These are phyloP conservation scores for Rhizomucor pusillus DNA, from an alignment of 371 early-diverging fungal species.

Conservation along the genomic window DNA sequence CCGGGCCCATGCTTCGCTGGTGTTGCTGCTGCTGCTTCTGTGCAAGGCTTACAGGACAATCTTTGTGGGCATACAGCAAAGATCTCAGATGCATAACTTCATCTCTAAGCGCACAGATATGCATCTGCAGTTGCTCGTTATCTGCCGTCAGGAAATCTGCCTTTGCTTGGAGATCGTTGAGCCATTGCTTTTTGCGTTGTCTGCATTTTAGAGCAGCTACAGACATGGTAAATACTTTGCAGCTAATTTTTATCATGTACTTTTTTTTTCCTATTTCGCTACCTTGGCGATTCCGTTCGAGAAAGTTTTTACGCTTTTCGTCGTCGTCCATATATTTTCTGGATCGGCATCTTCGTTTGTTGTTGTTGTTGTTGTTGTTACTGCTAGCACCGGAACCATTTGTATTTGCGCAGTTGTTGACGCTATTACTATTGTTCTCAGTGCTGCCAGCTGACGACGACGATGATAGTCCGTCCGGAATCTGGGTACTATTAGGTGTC, in stretches of 20 bases:
- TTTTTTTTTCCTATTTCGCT: constrained; percentile 11
- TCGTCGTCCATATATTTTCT: constrained; percentile 47
- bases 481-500: not conserved
- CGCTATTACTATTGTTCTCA: not conserved
- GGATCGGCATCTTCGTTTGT: constrained; percentile 13
- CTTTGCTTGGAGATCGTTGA: constrained; percentile 51
- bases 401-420: not conserved
- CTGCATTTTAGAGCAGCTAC: constrained; percentile 68
- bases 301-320: constrained; percentile 72
- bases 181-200: constrained; percentile 65
- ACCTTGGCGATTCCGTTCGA: constrained; percentile 83
- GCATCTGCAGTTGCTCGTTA: constrained; percentile 46
- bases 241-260: not conserved
- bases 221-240: constrained; percentile 3
- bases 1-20: too few relatives aligned
- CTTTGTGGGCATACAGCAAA: constrained; percentile 48
- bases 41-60: constrained; percentile 36
- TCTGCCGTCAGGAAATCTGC: constrained; percentile 48
- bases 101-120: constrained; percentile 47
- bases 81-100: constrained; percentile 47
- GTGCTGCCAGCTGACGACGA: constrained; percentile 2
- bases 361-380: constrained; percentile 10
- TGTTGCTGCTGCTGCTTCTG: constrained; percentile 1
- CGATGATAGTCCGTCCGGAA: not conserved
- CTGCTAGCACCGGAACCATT: not conserved